Percentiles rank a stretch among this genome's conserved stretches.
Conservation (phyloP, 352 stramenopile genomes). For the Phytophthora sp. region DNA sequence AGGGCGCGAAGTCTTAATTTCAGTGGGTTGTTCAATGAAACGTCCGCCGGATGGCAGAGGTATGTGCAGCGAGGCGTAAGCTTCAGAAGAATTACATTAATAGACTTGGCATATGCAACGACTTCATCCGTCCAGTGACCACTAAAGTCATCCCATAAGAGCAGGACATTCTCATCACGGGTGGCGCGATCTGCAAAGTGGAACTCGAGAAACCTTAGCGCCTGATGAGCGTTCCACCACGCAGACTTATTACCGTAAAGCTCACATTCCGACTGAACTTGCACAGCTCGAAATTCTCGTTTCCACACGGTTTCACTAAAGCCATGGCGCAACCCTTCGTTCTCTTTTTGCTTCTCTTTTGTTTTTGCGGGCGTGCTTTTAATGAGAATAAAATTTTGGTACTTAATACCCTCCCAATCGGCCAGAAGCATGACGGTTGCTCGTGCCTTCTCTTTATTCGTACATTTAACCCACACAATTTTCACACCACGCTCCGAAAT, state of each 20-base stretch:
- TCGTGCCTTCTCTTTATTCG: slow-evolving; percentile 7
- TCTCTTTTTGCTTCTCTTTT: neutral
- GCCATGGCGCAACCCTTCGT: neutral
- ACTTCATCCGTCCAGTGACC: slow-evolving; percentile 8
- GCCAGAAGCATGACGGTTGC: slow-evolving; percentile 3
- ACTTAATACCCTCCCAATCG: slow-evolving; percentile 2
- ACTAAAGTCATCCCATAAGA: slow-evolving; percentile 13
- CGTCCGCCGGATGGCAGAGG: too few species aligned
- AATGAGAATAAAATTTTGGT: neutral
- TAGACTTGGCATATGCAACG: neutral
- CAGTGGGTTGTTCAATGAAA: neutral
- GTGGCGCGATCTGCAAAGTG: neutral
- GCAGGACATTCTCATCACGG: neutral
- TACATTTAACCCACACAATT: slow-evolving; percentile 8
- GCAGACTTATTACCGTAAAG: too few species aligned
- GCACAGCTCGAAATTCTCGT: neutral
- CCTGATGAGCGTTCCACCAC: too few species aligned
- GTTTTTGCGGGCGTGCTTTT: neutral
- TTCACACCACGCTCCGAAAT: slow-evolving; percentile 4
- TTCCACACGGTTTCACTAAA: slow-evolving; percentile 2
- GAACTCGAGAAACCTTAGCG: neutral
- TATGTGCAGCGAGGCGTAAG: neutral
- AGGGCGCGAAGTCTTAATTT: too few species aligned
- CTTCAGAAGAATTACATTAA: slow-evolving; percentile 4
- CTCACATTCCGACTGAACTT: slow-evolving; percentile 1